Conservation (phyloP, 2,329 filamentous ascomycete genomes). For the Xenosphaeropsis pyriputrescens region DNA sequence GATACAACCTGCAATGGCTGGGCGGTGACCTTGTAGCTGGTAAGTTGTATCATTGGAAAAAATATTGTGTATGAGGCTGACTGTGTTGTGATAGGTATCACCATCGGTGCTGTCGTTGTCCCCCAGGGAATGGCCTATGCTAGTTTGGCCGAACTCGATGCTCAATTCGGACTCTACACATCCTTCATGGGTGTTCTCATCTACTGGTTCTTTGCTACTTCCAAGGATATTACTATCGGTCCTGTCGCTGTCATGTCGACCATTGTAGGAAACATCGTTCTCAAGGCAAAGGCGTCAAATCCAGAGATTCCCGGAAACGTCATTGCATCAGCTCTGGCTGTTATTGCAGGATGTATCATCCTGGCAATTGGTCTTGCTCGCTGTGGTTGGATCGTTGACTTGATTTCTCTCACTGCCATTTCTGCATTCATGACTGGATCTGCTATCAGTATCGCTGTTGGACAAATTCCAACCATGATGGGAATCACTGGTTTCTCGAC, state of each 20-base stretch:
- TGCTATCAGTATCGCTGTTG: constrained; percentile 72
- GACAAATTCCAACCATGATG: constrained; percentile 71
- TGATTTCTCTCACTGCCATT: constrained; percentile 81
- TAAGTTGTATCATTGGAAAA: constrained; percentile 21
- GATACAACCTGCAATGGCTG: constrained; percentile 86
- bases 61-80: background rate
- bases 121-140: constrained; percentile 97
- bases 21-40: constrained; percentile 80
- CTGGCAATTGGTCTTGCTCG: constrained; percentile 65
- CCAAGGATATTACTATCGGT: constrained; percentile 96
- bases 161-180: constrained; percentile 80
- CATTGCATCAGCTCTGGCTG: constrained; percentile 63
- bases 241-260: constrained; percentile 94
- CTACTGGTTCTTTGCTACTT: constrained; percentile 97
- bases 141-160: constrained; percentile 61
- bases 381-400: constrained; percentile 79
- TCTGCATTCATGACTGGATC: constrained; percentile 97
- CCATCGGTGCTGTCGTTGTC: constrained; percentile 66
- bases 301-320: constrained; percentile 46
- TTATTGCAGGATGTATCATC: constrained; percentile 68
- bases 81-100: constrained; percentile 34
- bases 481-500: constrained; percentile 57
- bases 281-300: constrained; percentile 38
- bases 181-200: constrained; percentile 91
- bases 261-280: constrained; percentile 69